A percentile compares a stretch with the other conserved stretches of the same genome.
Conservation (phyloP, 2,329 filamentous ascomycete genomes). For the Bertia moriformis region DNA sequence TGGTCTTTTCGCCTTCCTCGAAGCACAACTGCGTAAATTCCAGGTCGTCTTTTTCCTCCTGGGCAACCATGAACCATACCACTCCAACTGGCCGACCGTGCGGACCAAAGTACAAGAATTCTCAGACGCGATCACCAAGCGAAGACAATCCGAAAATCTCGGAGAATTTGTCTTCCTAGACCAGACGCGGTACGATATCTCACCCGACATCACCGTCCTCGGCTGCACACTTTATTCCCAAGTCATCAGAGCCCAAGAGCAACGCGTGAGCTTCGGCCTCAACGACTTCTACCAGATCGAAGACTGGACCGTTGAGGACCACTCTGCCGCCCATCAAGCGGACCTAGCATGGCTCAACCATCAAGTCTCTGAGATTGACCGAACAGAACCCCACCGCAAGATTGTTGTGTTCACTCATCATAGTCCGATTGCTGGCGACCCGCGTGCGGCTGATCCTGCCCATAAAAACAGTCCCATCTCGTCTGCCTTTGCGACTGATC, state of each 20-base stretch:
- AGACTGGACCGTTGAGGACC: slow-evolving; percentile 20
- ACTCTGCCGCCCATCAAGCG: slow-evolving; percentile 18
- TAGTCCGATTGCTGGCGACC: slow-evolving; percentile 18
- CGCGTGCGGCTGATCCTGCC: slow-evolving; percentile 15
- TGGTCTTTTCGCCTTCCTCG: slow-evolving; percentile 25
- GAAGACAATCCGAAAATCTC: slow-evolving; percentile 12
- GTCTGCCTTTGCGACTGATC: slow-evolving; percentile 22
- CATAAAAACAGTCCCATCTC: slow-evolving; percentile 13
- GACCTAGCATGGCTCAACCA: slow-evolving; percentile 28
- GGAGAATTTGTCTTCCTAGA: slow-evolving; percentile 25
- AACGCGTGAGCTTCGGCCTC: slow-evolving; percentile 23
- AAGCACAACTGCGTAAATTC: slow-evolving; percentile 15
- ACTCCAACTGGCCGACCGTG: slow-evolving; percentile 18
- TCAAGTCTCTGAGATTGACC: slow-evolving; percentile 12
- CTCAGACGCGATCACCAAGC: neutral
- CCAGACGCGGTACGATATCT: slow-evolving; percentile 14
- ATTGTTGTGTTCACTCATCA: slow-evolving; percentile 26
- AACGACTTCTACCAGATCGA: slow-evolving; percentile 35
- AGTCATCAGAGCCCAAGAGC: slow-evolving; percentile 19
- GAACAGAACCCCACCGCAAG: slow-evolving; percentile 5
- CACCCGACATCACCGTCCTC: slow-evolving; percentile 19
- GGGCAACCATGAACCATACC: slow-evolving; percentile 42
- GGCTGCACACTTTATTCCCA: slow-evolving; percentile 34
- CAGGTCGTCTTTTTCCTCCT: slow-evolving; percentile 31
- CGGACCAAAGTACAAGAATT: slow-evolving; percentile 14